Base-by-base conservation (phyloP, 1,284 basidiomycete species). In the Thelephora terrestris region DNA sequence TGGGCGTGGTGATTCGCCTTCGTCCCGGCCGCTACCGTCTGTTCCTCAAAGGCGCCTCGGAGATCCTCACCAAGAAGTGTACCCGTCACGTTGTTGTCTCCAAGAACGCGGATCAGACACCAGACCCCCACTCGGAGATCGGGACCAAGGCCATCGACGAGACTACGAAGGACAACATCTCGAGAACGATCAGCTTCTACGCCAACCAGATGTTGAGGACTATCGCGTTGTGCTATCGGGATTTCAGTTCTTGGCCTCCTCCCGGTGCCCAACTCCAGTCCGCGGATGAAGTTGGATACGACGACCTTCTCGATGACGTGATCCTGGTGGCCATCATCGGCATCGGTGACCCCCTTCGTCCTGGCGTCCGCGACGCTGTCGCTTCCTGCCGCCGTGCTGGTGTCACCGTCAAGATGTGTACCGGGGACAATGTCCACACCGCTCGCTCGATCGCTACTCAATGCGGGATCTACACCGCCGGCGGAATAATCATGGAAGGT, bases 401-500 rank as follows among this genome's bases (percentile, higher is more conserved):
- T 56, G 93, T 99, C n/a, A 75, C 78, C 25, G 84, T 99, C 70
- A 98, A 97, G 73, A 99, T 99, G 94, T 96, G 91, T 66, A 98
- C 95, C 0, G 95, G 94, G 61, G 95, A 99, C 69, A 99, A 98
- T 58, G 89, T 94, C 45, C 76, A 98, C 42, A 95, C 92, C 6
- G 90, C 90, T 38, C 79, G 89, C 21, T 97, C 93, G 6, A 99
- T 99, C 58, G 93, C 95, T 34, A 76, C 78, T 6, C 95, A 98
- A 62, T 98, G 94, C 62, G 92, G 94, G 39, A 97, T 98, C 64
- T 96, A 88, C 67, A 87, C 84, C 6, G 69, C 85, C 2, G 93
- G 92, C 34, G 94, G 94, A 43, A 81, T 97, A 58, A 88, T 98
- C 66, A 96, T 98, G 89, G 94, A 99, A 62, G 95, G 95, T 0